Base-by-base conservation (phyloP, 2,329 filamentous ascomycete genomes). In the Aspergillus nomiae region DNA sequence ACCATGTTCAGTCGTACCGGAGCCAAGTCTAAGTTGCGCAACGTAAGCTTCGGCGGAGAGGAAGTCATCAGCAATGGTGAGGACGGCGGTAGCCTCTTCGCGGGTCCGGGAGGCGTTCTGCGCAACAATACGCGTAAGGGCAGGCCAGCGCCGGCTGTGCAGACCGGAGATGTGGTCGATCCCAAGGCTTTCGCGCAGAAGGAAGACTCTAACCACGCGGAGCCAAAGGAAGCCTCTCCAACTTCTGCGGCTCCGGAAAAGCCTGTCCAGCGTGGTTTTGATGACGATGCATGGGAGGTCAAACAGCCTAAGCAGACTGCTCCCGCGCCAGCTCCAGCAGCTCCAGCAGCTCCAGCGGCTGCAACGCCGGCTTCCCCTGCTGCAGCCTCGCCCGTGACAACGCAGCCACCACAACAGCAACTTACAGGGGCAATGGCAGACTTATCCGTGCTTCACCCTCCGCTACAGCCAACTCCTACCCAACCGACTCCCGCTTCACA, bases 211-310 rank as follows among this genome's bases (percentile, higher is more conserved):
- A 83, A 82, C 64, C 71, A 74, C 34, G 68, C 76, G 12, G 72
- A 76, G 12, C 70, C 71, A 41, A 80, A 82, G 58, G 74, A 82
- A 28, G 85, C 85, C 36, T 81, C 86, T 0, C 75, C 85, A 54
- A 76, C 81, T 16, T 76, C 80, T 62, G 81, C 87, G 43, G 69
- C 78, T 5, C 76, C 80, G 43, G 81, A 84, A 43, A 83, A 86
- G 63, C 81, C 81, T 57, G 77, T 78, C 41, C 72, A 79, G 48
- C 81, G 83, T 63, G 92, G 92, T 3, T 98, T 98, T 73, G 95
- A 99, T 58, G 95, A 98, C 73, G 92, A 98, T 81, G 95, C 95
- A 10, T 99, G 95, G 95, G 92, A 96, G 72, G 90, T 97, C 56
- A 97, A 97, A 80, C 92, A 92, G 21, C 86, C 90, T 16, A 90